Percentiles rank a stretch among this genome's conserved stretches.
phyloP scores from a whole-genome alignment of 768 basidiomycete species.

The Stropharia rugosoannulata region DNA sequence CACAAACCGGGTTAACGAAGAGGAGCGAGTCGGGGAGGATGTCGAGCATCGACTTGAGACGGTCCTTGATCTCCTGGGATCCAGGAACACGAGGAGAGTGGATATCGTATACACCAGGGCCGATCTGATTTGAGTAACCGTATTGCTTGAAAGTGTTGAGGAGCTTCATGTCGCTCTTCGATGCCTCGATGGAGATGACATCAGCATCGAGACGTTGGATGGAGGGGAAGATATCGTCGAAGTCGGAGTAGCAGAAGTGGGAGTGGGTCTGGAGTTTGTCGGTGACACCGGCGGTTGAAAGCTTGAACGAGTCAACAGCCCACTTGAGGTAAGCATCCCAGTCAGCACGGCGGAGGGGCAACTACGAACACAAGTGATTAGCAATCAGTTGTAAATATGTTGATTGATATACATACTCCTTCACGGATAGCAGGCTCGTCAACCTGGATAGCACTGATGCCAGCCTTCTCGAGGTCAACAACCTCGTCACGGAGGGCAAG shows the following conservation, averaged over 20 bases:
- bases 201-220: conserved; percentile 97
- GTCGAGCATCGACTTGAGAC: conserved; percentile 79
- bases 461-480: conserved; percentile 92
- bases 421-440: conserved; percentile 99
- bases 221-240: conserved; percentile 97
- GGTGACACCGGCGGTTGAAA: conserved; percentile 93
- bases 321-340: conserved; percentile 97
- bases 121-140: conserved; percentile 96
- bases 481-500: conserved; percentile 98
- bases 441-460: conserved; percentile 97
- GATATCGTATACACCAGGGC: conserved; percentile 98
- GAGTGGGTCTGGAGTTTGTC: conserved; percentile 96
- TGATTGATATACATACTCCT: conserved; percentile 58
- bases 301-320: conserved; percentile 99
- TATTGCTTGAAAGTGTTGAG: conserved; percentile 92
- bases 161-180: conserved; percentile 98
- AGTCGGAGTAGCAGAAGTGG: conserved; percentile 99
- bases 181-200: conserved; percentile 98
- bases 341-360: conserved; percentile 94
- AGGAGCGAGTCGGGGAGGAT: conserved; percentile 80
- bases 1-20: conserved; percentile 83
- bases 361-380: conserved; percentile 36
- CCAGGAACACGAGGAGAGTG: conserved; percentile 98
- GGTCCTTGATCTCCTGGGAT: conserved; percentile 91
- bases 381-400: background rate